Conservation (phyloP, 2,329 filamentous ascomycete species). For the Bipolaris cookei region DNA sequence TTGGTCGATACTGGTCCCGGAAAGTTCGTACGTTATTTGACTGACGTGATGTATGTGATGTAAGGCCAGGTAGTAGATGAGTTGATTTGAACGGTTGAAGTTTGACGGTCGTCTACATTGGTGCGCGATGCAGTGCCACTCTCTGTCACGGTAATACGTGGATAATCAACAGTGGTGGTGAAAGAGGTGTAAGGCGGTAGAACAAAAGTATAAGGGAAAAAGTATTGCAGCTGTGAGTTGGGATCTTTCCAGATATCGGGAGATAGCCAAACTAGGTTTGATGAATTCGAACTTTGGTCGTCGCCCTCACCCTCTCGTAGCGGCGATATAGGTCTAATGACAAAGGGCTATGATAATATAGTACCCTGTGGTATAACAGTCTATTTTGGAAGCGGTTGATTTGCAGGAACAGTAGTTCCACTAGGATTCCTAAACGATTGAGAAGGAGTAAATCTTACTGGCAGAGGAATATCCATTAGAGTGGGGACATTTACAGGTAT, state of each 20-base stretch:
- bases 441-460: conserved; percentile 12
- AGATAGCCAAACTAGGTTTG: conserved; percentile 12
- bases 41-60: background rate
- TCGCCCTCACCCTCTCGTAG: conserved; percentile 11
- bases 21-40: background rate
- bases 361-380: conserved; percentile 47
- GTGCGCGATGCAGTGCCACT: background rate
- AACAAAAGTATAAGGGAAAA: conserved; percentile 13
- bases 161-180: conserved; percentile 15
- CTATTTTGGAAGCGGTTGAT: conserved; percentile 30
- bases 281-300: conserved; percentile 10
- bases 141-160: conserved; percentile 13
- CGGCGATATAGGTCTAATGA: conserved; percentile 17
- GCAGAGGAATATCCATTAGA: conserved; percentile 17
- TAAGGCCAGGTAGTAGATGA: background rate
- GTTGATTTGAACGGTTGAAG: background rate
- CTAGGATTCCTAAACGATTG: conserved; percentile 30
- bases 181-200: conserved; percentile 8
- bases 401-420: conserved; percentile 30
- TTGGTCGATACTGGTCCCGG: background rate
- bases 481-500: conserved; percentile 12
- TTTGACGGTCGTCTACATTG: background rate
- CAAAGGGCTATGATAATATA: conserved; percentile 56
- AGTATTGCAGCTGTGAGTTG: conserved; percentile 12
- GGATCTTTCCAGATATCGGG: conserved; percentile 11